Evolutionary conservation across 23 red algal genomes (phyloP).

Genomic region (Agarophyton chilense): DNA sequence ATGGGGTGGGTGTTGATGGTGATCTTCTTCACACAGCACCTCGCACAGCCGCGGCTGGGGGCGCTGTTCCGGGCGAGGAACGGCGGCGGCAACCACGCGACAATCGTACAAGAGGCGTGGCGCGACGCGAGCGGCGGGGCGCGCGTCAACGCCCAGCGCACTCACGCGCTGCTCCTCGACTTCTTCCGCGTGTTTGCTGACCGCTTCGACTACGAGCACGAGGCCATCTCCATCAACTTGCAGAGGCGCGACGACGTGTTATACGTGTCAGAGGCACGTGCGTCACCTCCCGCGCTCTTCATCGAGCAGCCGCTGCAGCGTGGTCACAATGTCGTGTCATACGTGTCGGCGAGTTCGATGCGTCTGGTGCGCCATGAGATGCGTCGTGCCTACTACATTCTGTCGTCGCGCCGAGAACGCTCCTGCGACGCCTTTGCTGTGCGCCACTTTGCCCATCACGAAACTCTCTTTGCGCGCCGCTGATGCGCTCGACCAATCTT

Average conservation of each 20-base stretch:
- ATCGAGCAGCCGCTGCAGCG: constrained; percentile 54
- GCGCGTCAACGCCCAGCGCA: background rate
- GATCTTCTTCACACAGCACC: constrained; percentile 64
- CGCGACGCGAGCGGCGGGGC: background rate
- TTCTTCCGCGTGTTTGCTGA: constrained; percentile 44
- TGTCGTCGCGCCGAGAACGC: background rate
- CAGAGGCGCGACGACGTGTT: background rate
- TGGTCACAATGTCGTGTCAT: constrained; percentile 39
- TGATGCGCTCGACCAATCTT: no score
- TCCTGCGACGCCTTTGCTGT: background rate
- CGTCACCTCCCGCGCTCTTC: constrained; percentile 26
- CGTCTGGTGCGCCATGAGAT: background rate
- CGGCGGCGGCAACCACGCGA: background rate
- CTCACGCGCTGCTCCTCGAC: constrained; percentile 29
- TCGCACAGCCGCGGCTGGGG: constrained; percentile 7
- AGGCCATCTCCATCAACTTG: constrained; percentile 41
- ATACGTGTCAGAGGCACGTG: background rate
- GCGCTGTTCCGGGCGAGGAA: background rate
- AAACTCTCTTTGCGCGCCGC: background rate
- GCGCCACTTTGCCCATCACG: background rate
- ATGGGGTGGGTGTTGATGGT: constrained; percentile 67
- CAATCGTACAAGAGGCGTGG: constrained; percentile 42
- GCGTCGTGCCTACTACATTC: background rate
- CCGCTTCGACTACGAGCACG: constrained; percentile 15
- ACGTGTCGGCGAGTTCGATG: constrained; percentile 6